Percentiles rank a stretch among this genome's conserved stretches.
Evolutionary conservation across 2,329 filamentous ascomycete species (phyloP).

Genomic region (Fusarium devonianum): DNA sequence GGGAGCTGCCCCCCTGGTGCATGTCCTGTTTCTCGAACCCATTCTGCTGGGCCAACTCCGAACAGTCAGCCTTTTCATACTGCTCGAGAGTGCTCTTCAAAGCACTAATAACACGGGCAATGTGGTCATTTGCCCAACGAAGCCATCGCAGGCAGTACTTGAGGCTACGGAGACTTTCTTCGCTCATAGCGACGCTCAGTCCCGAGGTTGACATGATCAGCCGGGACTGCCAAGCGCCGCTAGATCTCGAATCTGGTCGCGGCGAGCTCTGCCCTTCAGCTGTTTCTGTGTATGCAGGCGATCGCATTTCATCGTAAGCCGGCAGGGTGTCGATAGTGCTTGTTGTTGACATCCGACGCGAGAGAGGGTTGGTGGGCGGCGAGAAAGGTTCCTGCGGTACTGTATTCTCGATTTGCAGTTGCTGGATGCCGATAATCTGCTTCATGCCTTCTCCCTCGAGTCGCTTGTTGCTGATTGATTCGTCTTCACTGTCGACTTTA

Average conservation of each 20-base stretch:
- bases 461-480: constrained; percentile 42
- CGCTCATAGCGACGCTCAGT: constrained; percentile 88
- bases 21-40: constrained; percentile 14
- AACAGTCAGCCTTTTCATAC: constrained; percentile 68
- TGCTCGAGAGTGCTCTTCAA: constrained; percentile 80
- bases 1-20: constrained; percentile 14
- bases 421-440: constrained; percentile 33
- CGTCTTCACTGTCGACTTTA: constrained; percentile 57
- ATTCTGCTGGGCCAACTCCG: constrained; percentile 14
- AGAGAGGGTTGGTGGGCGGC: constrained; percentile 40
- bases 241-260: constrained; percentile 42
- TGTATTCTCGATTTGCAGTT: constrained; percentile 23
- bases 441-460: constrained; percentile 42
- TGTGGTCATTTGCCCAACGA: constrained; percentile 80
- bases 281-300: constrained; percentile 76
- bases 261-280: constrained; percentile 45
- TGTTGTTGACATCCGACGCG: constrained; percentile 67
- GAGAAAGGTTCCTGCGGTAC: constrained; percentile 40
- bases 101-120: constrained; percentile 76
- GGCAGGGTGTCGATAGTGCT: constrained; percentile 79
- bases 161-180: constrained; percentile 82
- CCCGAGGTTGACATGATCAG: constrained; percentile 91
- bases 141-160: constrained; percentile 86
- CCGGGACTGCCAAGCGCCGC: constrained; percentile 75
- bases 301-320: constrained; percentile 81